A percentile compares a stretch with the other conserved stretches of the same genome.
phyloP scores from a whole-genome alignment of 176 grass and related monocot genomes.

The Melocanna baccifera region DNA sequence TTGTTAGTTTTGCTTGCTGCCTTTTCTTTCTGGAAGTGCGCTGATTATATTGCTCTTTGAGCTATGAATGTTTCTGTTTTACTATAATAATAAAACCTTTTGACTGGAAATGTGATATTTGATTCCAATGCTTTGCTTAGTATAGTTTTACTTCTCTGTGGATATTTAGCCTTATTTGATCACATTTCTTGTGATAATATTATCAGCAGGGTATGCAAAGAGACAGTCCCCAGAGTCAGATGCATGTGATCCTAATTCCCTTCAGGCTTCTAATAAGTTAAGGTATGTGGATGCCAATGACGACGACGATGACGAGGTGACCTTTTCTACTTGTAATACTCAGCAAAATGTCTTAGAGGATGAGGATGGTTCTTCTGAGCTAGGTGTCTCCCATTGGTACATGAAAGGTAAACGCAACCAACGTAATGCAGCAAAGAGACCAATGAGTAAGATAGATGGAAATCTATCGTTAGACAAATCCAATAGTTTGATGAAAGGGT shows the following conservation, averaged over 20 bases:
- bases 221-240: conserved; percentile 37
- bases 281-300: conserved; percentile 31
- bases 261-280: conserved; percentile 47
- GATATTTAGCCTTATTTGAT: conserved; percentile 10
- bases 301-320: background rate
- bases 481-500: conserved; percentile 33
- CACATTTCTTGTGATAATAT: conserved; percentile 15
- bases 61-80: background rate
- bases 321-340: conserved; percentile 21
- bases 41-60: background rate
- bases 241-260: conserved; percentile 30
- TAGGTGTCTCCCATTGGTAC: conserved; percentile 67
- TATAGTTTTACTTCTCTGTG: background rate
- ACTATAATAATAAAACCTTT: background rate
- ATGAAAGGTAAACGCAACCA: conserved; percentile 87
- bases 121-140: background rate
- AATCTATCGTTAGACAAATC: conserved; percentile 40
- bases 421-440: conserved; percentile 47
- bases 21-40: background rate
- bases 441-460: conserved; percentile 29
- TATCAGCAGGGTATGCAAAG: conserved; percentile 41
- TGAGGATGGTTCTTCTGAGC: conserved; percentile 35
- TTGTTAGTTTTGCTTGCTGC: background rate
- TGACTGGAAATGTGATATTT: conserved; percentile 10
- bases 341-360: conserved; percentile 41